Conservation (phyloP, 176 grass and related monocot species). For the Urochloa ruziziensis region DNA sequence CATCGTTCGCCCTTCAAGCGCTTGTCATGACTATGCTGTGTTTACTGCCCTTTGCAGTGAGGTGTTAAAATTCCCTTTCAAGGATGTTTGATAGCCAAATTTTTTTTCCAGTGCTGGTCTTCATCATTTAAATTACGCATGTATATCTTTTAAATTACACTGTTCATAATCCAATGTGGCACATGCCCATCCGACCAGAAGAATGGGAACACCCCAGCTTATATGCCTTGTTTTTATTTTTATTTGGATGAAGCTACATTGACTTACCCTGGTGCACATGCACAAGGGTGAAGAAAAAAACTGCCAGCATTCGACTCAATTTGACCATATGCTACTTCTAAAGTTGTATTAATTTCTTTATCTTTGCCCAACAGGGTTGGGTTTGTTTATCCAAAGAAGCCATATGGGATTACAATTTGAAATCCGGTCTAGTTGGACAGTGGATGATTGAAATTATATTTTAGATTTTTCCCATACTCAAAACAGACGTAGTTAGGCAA, state of each 20-base stretch:
- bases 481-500: background rate
- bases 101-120: background rate
- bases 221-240: background rate
- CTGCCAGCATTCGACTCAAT: background rate
- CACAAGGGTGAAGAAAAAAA: background rate
- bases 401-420: background rate
- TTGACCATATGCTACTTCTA: background rate
- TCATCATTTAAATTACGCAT: background rate
- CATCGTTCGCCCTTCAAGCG: background rate
- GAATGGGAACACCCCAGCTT: background rate
- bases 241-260: background rate
- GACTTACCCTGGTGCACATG: background rate
- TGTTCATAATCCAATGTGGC: background rate
- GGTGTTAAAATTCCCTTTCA: no score
- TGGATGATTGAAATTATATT: background rate
- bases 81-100: background rate
- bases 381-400: background rate
- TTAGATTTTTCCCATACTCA: background rate
- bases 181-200: background rate
- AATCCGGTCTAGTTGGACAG: background rate
- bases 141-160: background rate
- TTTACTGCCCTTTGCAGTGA: background rate
- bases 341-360: background rate
- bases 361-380: background rate
- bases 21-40: background rate